Evolutionary conservation across 179 eudicot species (phyloP).

Genomic region (Heliamphora pulchella): DNA sequence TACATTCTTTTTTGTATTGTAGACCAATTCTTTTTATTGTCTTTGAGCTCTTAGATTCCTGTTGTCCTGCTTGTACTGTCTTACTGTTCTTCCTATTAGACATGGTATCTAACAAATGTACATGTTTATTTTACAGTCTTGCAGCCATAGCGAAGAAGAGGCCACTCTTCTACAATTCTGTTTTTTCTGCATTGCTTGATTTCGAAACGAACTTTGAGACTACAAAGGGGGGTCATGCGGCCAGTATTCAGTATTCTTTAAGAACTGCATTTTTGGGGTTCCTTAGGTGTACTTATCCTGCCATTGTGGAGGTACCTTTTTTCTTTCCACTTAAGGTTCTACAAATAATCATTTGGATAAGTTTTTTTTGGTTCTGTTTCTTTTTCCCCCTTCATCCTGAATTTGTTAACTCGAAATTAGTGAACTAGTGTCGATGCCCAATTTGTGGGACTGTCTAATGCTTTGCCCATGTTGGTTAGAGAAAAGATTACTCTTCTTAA

Average conservation of each 20-base stretch:
- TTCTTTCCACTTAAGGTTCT: slow-evolving; percentile 4
- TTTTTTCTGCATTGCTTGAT: slow-evolving; percentile 64
- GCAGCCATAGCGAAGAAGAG: slow-evolving; percentile 80
- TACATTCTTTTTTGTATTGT: background rate
- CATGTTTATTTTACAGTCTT: slow-evolving; percentile 43
- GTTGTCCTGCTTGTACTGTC: slow-evolving; percentile 5
- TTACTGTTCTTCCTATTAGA: background rate
- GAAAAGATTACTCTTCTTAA: background rate
- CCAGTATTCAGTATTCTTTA: slow-evolving; percentile 79
- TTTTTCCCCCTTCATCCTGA: background rate
- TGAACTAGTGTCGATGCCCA: background rate
- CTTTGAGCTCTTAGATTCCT: slow-evolving; percentile 10
- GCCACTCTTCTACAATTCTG: slow-evolving; percentile 48
- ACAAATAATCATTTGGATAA: background rate
- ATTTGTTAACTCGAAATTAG: slow-evolving; percentile 4
- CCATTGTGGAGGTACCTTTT: slow-evolving; percentile 58
- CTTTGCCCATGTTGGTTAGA: background rate
- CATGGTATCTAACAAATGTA: slow-evolving; percentile 10
- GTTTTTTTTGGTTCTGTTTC: background rate
- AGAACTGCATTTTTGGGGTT: slow-evolving; percentile 90
- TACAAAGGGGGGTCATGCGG: slow-evolving; percentile 55
- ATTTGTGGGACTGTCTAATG: background rate
- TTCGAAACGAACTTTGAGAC: slow-evolving; percentile 53
- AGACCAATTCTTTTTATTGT: background rate
- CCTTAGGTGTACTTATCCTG: slow-evolving; percentile 71